These are phyloP conservation scores for Scytalidium lignicola DNA, from an alignment of 2,329 filamentous ascomycete genomes.

Conservation along the genomic window DNA sequence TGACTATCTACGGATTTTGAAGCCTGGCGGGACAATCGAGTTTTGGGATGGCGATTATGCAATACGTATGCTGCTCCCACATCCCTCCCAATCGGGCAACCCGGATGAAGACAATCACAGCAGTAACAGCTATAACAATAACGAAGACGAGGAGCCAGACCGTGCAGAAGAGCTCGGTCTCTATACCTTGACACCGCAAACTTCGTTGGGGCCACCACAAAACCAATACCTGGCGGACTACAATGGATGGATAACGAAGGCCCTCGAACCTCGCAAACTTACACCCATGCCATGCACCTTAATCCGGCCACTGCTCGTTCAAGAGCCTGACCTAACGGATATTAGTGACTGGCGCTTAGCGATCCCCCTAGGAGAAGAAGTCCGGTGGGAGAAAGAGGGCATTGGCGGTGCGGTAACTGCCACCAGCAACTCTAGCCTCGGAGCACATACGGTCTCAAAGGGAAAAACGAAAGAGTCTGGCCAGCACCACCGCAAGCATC, in stretches of 20 bases:
- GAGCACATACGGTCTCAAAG: conserved; percentile 14
- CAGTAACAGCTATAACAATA: conserved; percentile 23
- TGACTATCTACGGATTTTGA: conserved; percentile 72
- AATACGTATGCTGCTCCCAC: conserved; percentile 76
- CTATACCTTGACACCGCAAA: conserved; percentile 77
- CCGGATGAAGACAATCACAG: conserved; percentile 14
- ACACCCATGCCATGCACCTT: conserved; percentile 72
- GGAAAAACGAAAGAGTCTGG: conserved; percentile 23
- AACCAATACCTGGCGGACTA: conserved; percentile 81
- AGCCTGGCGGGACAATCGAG: conserved; percentile 74
- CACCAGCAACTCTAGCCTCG: conserved; percentile 43
- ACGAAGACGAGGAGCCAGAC: conserved; percentile 56
- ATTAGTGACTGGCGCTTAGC: conserved; percentile 72
- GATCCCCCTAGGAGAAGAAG: conserved; percentile 78
- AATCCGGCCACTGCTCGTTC: conserved; percentile 70
- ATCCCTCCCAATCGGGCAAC: conserved; percentile 49
- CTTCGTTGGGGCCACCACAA: conserved; percentile 72
- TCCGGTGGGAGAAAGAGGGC: conserved; percentile 81
- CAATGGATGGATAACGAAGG: conserved; percentile 75
- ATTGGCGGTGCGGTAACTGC: conserved; percentile 57
- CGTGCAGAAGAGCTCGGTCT: conserved; percentile 67
- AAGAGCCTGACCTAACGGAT: conserved; percentile 69
- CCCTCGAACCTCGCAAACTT: conserved; percentile 66
- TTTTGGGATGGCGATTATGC: conserved; percentile 87
- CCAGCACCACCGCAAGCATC: conserved; percentile 16